phyloP scores from a whole-genome alignment of 306 rosid genomes.

The Dryas drummondii region DNA sequence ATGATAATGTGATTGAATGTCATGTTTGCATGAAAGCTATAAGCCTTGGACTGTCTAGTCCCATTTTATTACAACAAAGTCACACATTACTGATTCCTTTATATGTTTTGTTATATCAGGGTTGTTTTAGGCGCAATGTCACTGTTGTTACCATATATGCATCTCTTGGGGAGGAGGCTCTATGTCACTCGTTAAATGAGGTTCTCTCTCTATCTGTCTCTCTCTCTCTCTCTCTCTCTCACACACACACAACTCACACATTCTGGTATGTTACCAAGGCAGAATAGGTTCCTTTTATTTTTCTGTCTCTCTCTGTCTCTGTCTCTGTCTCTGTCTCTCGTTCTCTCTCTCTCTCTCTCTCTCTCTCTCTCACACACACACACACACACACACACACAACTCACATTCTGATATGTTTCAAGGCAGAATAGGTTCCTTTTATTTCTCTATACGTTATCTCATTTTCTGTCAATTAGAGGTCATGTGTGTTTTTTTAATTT shows the following conservation, averaged over 20 bases:
- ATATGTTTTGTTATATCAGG: slow-evolving; percentile 43
- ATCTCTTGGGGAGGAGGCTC: slow-evolving; percentile 91
- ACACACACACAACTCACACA: neutral
- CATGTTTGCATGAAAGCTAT: slow-evolving; percentile 4
- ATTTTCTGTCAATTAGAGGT: neutral
- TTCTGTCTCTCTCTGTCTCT: neutral
- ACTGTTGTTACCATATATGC: slow-evolving; percentile 94
- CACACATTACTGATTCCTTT: slow-evolving; percentile 4
- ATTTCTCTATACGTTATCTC: too few relatives aligned
- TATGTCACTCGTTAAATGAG: slow-evolving; percentile 91
- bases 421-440: neutral
- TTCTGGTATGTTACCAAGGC: too few relatives aligned
- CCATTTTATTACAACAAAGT: neutral
- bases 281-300: too few relatives aligned
- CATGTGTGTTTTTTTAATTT: neutral
- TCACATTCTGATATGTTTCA: too few relatives aligned
- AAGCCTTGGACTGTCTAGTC: neutral
- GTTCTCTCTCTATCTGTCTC: slow-evolving; percentile 45
- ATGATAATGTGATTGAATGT: neutral
- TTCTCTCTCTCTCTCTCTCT: neutral
- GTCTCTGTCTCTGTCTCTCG: neutral
- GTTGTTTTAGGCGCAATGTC: slow-evolving; percentile 85
- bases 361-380: neutral
- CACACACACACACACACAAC: neutral
- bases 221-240: slow-evolving; percentile 8